These are phyloP conservation scores for Zoysia pacifica DNA, from an alignment of 176 grass and related monocot species.

Conservation along the genomic window DNA sequence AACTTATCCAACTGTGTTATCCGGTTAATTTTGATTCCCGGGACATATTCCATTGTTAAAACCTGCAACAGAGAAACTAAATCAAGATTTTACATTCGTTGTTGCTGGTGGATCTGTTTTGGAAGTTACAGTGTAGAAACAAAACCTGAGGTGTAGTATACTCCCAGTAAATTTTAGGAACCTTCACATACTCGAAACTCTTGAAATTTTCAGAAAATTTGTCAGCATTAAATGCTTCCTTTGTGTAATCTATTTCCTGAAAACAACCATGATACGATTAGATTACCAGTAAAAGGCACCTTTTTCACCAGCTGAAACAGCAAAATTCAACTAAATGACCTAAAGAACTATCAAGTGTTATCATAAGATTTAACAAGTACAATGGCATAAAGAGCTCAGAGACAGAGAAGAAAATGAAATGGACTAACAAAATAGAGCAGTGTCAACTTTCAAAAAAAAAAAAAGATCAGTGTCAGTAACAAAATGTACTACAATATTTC, in stretches of 20 bases:
- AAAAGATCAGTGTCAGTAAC: no score
- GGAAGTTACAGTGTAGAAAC: slow-evolving; percentile 32
- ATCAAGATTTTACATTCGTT: background rate
- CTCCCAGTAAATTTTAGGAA: slow-evolving; percentile 87
- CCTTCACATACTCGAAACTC: slow-evolving; percentile 85
- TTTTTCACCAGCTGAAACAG: slow-evolving; percentile 6
- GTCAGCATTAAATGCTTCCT: slow-evolving; percentile 97
- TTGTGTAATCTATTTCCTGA: slow-evolving; percentile 99
- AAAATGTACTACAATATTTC: background rate
- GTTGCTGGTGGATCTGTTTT: slow-evolving; percentile 29
- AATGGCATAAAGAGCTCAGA: background rate
- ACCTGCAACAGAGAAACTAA: slow-evolving; percentile 55
- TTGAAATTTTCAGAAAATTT: slow-evolving; percentile 91
- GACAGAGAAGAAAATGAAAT: slow-evolving; percentile 7
- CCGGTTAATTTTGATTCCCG: slow-evolving; percentile 99
- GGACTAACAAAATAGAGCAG: background rate
- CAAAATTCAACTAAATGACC: background rate
- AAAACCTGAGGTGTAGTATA: slow-evolving; percentile 94
- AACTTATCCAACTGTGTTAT: slow-evolving; percentile 96
- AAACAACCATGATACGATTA: slow-evolving; percentile 37
- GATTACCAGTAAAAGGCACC: slow-evolving; percentile 4
- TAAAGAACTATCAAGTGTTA: slow-evolving; percentile 2
- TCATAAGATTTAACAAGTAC: background rate
- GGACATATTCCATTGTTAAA: slow-evolving; percentile 98
- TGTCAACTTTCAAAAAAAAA: no score